Evolutionary conservation across 257 asterid genomes (phyloP), one percentile per base, ranked within the genome.

Genomic region (Solanum clarkiae): DNA sequence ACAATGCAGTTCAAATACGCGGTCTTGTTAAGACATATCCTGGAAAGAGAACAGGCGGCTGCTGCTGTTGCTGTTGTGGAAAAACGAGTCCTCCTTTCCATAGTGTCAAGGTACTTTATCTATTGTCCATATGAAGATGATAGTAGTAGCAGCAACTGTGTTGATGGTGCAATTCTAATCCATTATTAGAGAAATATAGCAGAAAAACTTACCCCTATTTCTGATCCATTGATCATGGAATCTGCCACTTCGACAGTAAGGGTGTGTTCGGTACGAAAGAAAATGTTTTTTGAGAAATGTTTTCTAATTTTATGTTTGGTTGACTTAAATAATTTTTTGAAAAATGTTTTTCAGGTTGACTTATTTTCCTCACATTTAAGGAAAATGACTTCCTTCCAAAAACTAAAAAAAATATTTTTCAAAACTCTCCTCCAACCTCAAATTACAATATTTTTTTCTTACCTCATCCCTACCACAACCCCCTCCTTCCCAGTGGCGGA

Each of bases 21-120:
- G 99, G 99, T 75, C 92, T 96, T 80, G 90, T 86, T 82, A 96
- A 96, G 89, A 89, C 88, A 69, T 96, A 92, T 89, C 96, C 98
- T 15, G 97, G 97, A 81, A 49, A 77, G 24, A 16, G 86, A 83
- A 92, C 86, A 85, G 90, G 90, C 44, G 81, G 89, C 71, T 89
- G 96, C 89, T 29, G 32, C 32, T 91, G 86, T 83, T 94, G 96
- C 88, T 91, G 88, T 80, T 94, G 96, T 91, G 89, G 86, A 90
- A 91, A 90, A 80, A 91, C 89, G 2, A 4, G 6, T 86, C 83
- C 99, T 24, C 93, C 99, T 80, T 96, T 91, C 91, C 99, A 96
- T 89, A 98, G 98, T 79, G 96, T 96, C 87, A 94, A 92, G 94
- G 99, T 93, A 87, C 55, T 29, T 75, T 51, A 75, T 49, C 62